Base-by-base conservation (phyloP, 2,329 filamentous ascomycete species). In the Botrytis deweyae region DNA sequence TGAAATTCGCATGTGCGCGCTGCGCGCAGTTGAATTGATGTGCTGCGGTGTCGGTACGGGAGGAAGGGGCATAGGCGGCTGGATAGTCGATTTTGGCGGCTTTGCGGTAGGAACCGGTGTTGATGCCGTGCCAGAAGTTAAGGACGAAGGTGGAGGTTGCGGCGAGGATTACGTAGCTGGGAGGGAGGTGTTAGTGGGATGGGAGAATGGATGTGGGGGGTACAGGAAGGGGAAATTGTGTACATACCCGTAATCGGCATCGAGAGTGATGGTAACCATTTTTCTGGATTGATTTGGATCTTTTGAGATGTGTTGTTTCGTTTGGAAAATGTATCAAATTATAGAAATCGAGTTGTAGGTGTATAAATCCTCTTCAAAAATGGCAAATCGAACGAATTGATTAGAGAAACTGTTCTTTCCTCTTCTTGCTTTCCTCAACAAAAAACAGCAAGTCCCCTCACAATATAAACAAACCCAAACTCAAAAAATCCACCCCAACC, bases 11-110 rank as follows among this genome's bases (percentile, higher is more conserved):
- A 80, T 92, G 90, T 16, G 88, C 86, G 66, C 88, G 87, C 79
- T 91, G 89, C 70, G 87, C 87, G 83, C 89, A 91, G 85, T 92
- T 92, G 84, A 92, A 91, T 71, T 81, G 80, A 80, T 82, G 87
- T 14, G 80, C 80, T 66, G 72, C 78, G 16, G 70, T 62, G 86
- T 77, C 77, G 38, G 76, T 80, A 40, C 77, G 76, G 6, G 76
- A 74, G 0, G 65, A 42, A 0, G 77, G 76, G 0, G 78, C 89
- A 78, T 91, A 91, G 62, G 86, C 78, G 70, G 83, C 85, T 40
- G 90, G 90, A 78, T 91, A 91, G 62, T 82, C 79, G 78, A 91
- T 80, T 22, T 86, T 85, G 77, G 87, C 86, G 36, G 82, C 82
- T 79, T 85, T 88, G 81, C 90, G 89, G 76, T 83, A 84, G 20